These are phyloP conservation scores for Cladobotryum protrusum DNA, from an alignment of 2,329 filamentous ascomycete genomes.

Conservation along the genomic window DNA sequence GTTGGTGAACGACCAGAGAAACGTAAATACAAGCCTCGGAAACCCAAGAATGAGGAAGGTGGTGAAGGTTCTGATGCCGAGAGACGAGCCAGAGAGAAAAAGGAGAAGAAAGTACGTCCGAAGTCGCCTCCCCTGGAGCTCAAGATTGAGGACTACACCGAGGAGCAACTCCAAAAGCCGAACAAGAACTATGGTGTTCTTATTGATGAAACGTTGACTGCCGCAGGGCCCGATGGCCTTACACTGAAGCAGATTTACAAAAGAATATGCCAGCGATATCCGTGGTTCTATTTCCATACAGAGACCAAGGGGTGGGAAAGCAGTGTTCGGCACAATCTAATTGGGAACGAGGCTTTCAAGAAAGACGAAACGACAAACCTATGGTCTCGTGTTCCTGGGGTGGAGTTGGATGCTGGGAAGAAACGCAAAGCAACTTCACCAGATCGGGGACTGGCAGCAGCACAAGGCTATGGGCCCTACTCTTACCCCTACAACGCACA, in stretches of 20 bases:
- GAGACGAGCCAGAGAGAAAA: constrained; percentile 50
- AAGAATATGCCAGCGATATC: constrained; percentile 51
- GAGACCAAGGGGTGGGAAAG: constrained; percentile 62
- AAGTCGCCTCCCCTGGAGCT: constrained; percentile 56
- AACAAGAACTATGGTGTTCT: constrained; percentile 57
- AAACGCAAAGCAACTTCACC: constrained; percentile 52
- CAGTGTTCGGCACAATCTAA: constrained; percentile 58
- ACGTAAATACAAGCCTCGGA: constrained; percentile 60
- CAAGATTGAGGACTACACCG: constrained; percentile 48
- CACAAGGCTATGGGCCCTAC: constrained; percentile 32
- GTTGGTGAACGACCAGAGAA: constrained; percentile 51
- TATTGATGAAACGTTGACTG: constrained; percentile 53
- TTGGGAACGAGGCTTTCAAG: constrained; percentile 55
- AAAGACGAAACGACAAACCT: constrained; percentile 51
- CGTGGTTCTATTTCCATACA: constrained; percentile 54
- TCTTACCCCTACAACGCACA: constrained; percentile 29
- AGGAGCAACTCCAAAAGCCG: constrained; percentile 54
- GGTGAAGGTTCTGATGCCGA: constrained; percentile 52
- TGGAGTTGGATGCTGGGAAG: constrained; percentile 55
- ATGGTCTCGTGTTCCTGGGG: constrained; percentile 52
- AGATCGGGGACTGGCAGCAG: constrained; percentile 38
- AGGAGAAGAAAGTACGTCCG: constrained; percentile 52
- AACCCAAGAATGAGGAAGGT: constrained; percentile 47
- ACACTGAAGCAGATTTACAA: constrained; percentile 59
- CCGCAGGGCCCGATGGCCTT: constrained; percentile 47